Percentiles rank a stretch among this genome's conserved stretches.
Conservation (phyloP, 495 filamentous ascomycete genomes). For the Podospora sp. region DNA sequence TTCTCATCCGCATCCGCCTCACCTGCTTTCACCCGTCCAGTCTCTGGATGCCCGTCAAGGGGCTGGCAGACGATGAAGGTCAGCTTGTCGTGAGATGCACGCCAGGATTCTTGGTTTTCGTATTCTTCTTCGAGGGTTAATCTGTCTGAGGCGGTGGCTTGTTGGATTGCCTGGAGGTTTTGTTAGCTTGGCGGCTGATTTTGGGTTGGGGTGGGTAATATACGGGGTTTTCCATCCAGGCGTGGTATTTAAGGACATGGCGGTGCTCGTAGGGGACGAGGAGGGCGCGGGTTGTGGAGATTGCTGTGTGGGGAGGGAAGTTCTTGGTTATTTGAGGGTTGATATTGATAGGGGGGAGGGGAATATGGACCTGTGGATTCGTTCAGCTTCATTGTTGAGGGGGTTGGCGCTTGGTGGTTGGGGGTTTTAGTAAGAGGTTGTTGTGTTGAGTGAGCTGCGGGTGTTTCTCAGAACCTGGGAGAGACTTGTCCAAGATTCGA, state of each 20-base stretch:
- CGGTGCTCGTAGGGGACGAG: slow-evolving; percentile 81
- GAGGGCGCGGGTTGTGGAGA: slow-evolving; percentile 65
- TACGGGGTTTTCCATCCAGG: slow-evolving; percentile 91
- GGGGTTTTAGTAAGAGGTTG: neutral
- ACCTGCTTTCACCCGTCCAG: slow-evolving; percentile 21
- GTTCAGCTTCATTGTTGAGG: slow-evolving; percentile 43
- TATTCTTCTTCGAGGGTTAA: slow-evolving; percentile 79
- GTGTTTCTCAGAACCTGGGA: neutral
- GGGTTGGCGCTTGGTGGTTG: neutral
- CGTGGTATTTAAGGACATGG: slow-evolving; percentile 81
- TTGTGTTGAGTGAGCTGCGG: neutral
- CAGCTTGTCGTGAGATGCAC: slow-evolving; percentile 70
- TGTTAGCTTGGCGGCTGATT: slow-evolving; percentile 3
- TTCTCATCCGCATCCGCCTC: slow-evolving; percentile 53
- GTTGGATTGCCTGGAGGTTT: slow-evolving; percentile 69
- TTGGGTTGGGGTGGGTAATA: neutral
- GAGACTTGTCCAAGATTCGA: neutral
- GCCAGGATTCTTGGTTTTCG: slow-evolving; percentile 82
- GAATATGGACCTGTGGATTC: slow-evolving; percentile 43
- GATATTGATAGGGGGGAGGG: neutral
- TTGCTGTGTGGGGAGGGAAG: slow-evolving; percentile 48
- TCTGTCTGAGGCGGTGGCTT: slow-evolving; percentile 81
- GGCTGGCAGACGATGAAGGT: slow-evolving; percentile 71
- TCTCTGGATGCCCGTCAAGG: slow-evolving; percentile 3
- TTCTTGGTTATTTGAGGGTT: neutral